Evolutionary conservation across 257 asterid species (phyloP).

Genomic region (Ballota nigra): DNA sequence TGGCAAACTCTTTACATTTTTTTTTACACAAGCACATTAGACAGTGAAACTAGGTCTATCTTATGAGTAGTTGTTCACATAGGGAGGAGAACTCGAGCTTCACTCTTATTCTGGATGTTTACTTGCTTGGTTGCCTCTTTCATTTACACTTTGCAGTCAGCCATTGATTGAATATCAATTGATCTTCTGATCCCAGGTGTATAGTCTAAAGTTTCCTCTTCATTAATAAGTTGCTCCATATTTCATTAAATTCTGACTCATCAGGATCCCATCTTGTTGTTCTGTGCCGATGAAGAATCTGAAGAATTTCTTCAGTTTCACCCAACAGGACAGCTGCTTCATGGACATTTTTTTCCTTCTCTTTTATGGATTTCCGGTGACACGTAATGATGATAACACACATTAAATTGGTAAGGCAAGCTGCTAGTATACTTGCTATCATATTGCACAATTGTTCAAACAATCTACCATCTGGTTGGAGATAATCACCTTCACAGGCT

Average conservation of each 20-base stretch:
- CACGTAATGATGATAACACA: slow-evolving; percentile 35
- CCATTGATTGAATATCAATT: neutral
- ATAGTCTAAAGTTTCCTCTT: slow-evolving; percentile 16
- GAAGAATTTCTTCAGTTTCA: slow-evolving; percentile 41
- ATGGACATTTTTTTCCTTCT: slow-evolving; percentile 35
- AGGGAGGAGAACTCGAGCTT: neutral
- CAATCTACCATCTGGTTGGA: slow-evolving; percentile 29
- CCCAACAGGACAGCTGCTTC: slow-evolving; percentile 44
- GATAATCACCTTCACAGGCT: slow-evolving; percentile 23
- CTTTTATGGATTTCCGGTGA: slow-evolving; percentile 33
- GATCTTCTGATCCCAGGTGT: neutral
- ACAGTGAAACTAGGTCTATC: neutral
- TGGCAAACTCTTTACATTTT: neutral
- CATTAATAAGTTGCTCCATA: slow-evolving; percentile 36
- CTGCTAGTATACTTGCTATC: slow-evolving; percentile 43
- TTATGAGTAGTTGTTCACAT: neutral
- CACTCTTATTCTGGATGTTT: neutral
- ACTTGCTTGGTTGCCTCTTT: slow-evolving; percentile 1
- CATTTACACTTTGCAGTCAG: neutral
- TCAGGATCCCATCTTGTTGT: slow-evolving; percentile 25
- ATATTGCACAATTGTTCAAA: slow-evolving; percentile 31
- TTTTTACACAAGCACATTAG: neutral
- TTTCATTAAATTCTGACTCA: slow-evolving; percentile 26
- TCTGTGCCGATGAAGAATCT: slow-evolving; percentile 35
- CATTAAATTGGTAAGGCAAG: slow-evolving; percentile 41